Base-by-base conservation (phyloP, 1,139 yeast species). In the Meyerozyma guilliermondii region DNA sequence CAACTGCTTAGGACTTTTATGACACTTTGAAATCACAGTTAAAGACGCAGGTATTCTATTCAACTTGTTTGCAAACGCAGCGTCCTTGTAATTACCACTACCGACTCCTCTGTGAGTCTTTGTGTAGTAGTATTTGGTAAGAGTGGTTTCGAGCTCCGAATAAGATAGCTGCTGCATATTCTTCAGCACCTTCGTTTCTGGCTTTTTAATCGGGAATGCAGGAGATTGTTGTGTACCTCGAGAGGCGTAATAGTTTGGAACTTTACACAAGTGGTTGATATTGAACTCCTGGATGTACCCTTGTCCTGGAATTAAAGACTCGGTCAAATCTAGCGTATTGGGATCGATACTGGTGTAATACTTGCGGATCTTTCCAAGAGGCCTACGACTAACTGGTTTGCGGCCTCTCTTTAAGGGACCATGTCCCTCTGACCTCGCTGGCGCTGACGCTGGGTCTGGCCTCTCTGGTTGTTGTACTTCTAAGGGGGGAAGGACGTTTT, bases 31-130 rank as follows among this genome's bases (percentile, higher is more conserved):
- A 17, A 58, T 53, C 3, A 51, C 52, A 22, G 57, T 59, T 29
- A 49, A 40, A 8, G 58, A 47, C 4, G 58, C 46, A 11, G 59
- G 66, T 34, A 68, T 60, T 41, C 59, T 59, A 49, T 69, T 71
- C 45, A 72, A 67, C 41, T 68, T 58, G 49, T 68, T 69, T 50
- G 70, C 65, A 23, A 71, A 53, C 2, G 74, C 66, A 0, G 71
- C 74, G 52, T 72, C 78, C 48, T 72, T 72, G 49, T 70, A 72
- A 47, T 70, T 71, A 4, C 78, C 76, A 44, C 72, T 66, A 1
- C 76, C 76, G 4, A 76, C 75, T 0, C 78, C 77, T 38, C 77
- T 57, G 46, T 69, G 69, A 22, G 64, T 56, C 47, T 68, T 68
- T 13, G 66, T 60, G 48, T 71, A 72, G 50, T 61, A 71, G 49